Evolutionary conservation across 2,329 filamentous ascomycete species (phyloP).

Genomic region (Ustulina deusta): DNA sequence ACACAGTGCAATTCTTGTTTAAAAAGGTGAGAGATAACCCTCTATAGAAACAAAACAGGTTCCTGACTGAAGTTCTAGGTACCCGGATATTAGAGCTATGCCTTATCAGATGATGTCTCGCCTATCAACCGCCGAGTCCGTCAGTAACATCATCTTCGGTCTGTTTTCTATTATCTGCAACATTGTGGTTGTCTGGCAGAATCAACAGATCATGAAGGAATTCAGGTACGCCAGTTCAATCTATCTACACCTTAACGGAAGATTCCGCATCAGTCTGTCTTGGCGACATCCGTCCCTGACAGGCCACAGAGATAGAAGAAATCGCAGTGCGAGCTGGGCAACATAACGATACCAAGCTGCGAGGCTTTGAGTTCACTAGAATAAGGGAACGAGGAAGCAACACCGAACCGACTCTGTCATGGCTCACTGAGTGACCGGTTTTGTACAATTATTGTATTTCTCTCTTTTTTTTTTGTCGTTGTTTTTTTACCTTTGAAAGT

Average conservation of each 20-base stretch:
- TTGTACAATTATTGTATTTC: constrained; percentile 1
- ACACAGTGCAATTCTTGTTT: neutral
- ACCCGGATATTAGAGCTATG: neutral
- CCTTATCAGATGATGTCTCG: constrained; percentile 21
- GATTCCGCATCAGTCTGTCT: too few relatives aligned
- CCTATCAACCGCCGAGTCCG: constrained; percentile 26
- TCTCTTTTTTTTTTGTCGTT: constrained; percentile 2
- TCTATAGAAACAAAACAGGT: neutral
- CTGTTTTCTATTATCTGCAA: constrained; percentile 28
- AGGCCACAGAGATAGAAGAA: constrained; percentile 4
- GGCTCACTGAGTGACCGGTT: neutral
- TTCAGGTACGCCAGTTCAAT: constrained; percentile 14
- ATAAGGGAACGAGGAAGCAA: neutral
- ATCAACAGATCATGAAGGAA: constrained; percentile 26
- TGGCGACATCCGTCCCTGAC: constrained; percentile 1
- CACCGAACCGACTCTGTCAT: neutral
- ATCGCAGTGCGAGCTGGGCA: constrained; percentile 9
- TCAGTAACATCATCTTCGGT: constrained; percentile 30
- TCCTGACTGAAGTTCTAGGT: constrained; percentile 8
- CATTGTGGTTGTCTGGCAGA: constrained; percentile 26
- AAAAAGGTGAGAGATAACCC: constrained; percentile 7
- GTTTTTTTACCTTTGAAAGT: too few relatives aligned
- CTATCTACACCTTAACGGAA: neutral
- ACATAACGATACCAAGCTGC: neutral
- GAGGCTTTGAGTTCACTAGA: too few relatives aligned